Base-by-base conservation (phyloP, 1,139 yeast genomes). In the Meyerozyma athensensis region DNA sequence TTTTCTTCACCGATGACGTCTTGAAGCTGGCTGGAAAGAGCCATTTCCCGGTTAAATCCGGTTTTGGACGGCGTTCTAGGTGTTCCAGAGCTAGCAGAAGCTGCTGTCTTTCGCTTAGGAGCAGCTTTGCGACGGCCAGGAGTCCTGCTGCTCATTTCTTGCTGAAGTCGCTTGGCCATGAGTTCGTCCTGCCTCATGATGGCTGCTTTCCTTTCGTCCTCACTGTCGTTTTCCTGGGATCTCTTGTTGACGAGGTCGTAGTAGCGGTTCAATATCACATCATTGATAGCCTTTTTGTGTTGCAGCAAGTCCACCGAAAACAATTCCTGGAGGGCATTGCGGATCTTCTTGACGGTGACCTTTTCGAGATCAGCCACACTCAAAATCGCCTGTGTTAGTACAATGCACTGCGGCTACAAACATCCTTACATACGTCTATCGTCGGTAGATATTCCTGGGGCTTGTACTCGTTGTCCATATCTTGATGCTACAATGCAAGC, bases 321-420 rank as follows among this genome's bases (percentile, higher is more conserved):
- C 26, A 85, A 63, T 44, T 77, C 86, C 52, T 81, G 87, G 19
- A 86, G 54, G 1, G 90, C 90, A 45, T 72, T 68, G 43, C 95
- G 66, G 30, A 86, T 78, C 52, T 77, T 73, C 54, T 83, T 84
- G 9, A 85, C 89, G 2, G 90, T 79, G 16, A 86, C 77, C 46
- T 77, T 71, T 44, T 81, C 83, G 28, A 84, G 68, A 48, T 86
- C 82, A 1, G 92, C 79, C n/a, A 79, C 90, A 42, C 81, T 67
- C 26, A 86, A 61, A 14, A 86, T 82, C 1, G 94, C 89, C 83
- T 79, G 35, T 7, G 17, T 64, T 63, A 63, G 64, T 54, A 47
- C 8, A 13, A 4, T 17, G 7, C 17, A 21, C n/a, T 9, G 14
- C 12, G 4, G 8, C 24, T 7, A 8, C 9, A 4, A 30, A 12